phyloP scores from a whole-genome alignment of 2,329 filamentous ascomycete genomes.

The Lecanicillium sp. region DNA sequence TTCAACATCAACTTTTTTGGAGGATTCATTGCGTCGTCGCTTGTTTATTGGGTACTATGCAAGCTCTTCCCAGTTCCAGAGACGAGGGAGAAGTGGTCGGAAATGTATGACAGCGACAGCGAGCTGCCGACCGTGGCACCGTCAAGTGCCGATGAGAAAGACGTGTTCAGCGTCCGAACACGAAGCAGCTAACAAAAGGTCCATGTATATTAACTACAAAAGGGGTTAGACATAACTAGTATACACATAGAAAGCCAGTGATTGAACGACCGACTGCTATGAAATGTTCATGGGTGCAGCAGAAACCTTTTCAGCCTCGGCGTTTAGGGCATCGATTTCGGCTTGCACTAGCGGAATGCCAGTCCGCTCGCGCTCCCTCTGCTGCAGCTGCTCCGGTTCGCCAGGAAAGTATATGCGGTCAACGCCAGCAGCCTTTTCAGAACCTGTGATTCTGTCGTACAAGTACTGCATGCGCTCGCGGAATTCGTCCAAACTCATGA shows the following conservation, averaged over 20 bases:
- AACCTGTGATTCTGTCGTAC: constrained; percentile 47
- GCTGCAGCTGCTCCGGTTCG: constrained; percentile 53
- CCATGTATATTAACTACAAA: too few relatives aligned
- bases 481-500: constrained; percentile 66
- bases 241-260: too few relatives aligned
- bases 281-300: constrained; percentile 19
- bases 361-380: constrained; percentile 43
- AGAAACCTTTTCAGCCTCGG: constrained; percentile 43
- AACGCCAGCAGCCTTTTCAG: constrained; percentile 49
- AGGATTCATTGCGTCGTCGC: constrained; percentile 66
- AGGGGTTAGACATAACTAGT: too few relatives aligned
- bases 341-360: constrained; percentile 55
- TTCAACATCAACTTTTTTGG: constrained; percentile 90
- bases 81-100: constrained; percentile 69
- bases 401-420: constrained; percentile 56
- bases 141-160: constrained; percentile 6
- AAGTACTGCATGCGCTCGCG: constrained; percentile 53
- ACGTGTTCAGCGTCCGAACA: background rate
- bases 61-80: constrained; percentile 66
- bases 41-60: constrained; percentile 65
- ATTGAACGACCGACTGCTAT: background rate
- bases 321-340: constrained; percentile 50
- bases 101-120: constrained; percentile 40
- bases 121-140: background rate
- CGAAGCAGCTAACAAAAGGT: background rate